Percentiles rank a stretch among this genome's conserved stretches.
Evolutionary conservation across 169 alveolate species (phyloP).

Genomic region (Plasmodium gaboni): DNA sequence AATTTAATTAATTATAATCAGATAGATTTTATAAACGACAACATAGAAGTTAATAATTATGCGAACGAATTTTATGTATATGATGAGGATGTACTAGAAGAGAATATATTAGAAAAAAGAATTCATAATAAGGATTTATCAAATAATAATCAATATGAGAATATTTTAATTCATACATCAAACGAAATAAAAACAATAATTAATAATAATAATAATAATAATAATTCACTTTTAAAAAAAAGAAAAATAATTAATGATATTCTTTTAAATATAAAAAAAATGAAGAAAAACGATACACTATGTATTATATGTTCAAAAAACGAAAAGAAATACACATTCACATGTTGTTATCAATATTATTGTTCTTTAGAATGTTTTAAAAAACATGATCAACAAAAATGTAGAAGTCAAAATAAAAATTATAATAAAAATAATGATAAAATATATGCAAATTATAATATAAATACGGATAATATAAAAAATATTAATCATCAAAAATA

Average conservation of each 20-base stretch:
- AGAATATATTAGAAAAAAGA: background rate
- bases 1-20: slow-evolving; percentile 3
- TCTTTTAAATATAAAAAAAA: slow-evolving; percentile 9
- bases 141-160: background rate
- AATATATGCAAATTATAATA: background rate
- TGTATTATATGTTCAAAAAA: slow-evolving; percentile 22
- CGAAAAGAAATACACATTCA: slow-evolving; percentile 22
- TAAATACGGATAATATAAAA: too few species aligned
- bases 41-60: background rate
- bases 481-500: too few species aligned
- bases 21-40: background rate
- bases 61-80: background rate
- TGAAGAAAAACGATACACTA: background rate
- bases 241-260: slow-evolving; percentile 13
- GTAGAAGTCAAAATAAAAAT: background rate
- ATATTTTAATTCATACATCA: background rate
- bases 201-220: slow-evolving; percentile 3
- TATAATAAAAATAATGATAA: background rate
- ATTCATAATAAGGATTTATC: background rate
- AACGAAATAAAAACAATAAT: background rate
- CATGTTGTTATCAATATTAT: slow-evolving; percentile 36
- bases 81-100: background rate
- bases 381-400: slow-evolving; percentile 17
- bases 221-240: background rate
- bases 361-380: slow-evolving; percentile 33